Conservation (phyloP, 1,284 basidiomycete genomes). For the Fomes fomentarius region DNA sequence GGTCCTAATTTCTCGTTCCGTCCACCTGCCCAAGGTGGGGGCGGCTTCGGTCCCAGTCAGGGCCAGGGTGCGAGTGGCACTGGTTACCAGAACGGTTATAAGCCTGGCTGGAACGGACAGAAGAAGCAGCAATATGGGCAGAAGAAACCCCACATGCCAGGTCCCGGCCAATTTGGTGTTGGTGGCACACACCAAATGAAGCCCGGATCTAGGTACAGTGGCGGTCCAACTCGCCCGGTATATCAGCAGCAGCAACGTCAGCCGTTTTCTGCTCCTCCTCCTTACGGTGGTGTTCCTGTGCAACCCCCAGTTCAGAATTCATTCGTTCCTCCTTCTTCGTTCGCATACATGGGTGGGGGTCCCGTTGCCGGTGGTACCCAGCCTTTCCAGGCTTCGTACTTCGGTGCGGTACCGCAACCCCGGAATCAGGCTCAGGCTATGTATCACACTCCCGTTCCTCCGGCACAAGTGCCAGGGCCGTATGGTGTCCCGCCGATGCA, state of each 20-base stretch:
- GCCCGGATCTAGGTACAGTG: slow-evolving; percentile 15
- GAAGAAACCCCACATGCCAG: slow-evolving; percentile 8
- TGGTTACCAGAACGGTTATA: slow-evolving; percentile 3
- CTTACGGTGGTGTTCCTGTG: slow-evolving; percentile 3
- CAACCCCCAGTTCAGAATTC: not conserved
- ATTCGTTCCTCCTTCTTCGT: not conserved
- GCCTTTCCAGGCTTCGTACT: slow-evolving; percentile 9
- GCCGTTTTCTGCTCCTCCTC: slow-evolving; percentile 1
- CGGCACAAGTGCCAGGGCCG: slow-evolving; percentile 1
- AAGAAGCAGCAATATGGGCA: slow-evolving; percentile 7
- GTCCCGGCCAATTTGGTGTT: slow-evolving; percentile 15
- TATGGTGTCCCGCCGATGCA: too few species aligned
- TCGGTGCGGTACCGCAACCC: not conserved
- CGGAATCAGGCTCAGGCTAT: slow-evolving; percentile 4
- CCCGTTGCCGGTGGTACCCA: slow-evolving; percentile 1
- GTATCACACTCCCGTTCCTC: not conserved
- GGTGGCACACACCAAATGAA: slow-evolving; percentile 13
- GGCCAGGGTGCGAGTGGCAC: not conserved
- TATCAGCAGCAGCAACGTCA: not conserved
- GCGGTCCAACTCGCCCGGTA: not conserved
- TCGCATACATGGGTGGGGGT: not conserved
- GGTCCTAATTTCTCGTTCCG: too few species aligned
- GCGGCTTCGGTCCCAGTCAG: not conserved
- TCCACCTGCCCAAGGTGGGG: not conserved
- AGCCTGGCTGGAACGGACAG: slow-evolving; percentile 13